A percentile compares a stretch with the other conserved stretches of the same genome.
phyloP scores from a whole-genome alignment of 768 basidiomycete genomes.

The Tephrocybe sp. region DNA sequence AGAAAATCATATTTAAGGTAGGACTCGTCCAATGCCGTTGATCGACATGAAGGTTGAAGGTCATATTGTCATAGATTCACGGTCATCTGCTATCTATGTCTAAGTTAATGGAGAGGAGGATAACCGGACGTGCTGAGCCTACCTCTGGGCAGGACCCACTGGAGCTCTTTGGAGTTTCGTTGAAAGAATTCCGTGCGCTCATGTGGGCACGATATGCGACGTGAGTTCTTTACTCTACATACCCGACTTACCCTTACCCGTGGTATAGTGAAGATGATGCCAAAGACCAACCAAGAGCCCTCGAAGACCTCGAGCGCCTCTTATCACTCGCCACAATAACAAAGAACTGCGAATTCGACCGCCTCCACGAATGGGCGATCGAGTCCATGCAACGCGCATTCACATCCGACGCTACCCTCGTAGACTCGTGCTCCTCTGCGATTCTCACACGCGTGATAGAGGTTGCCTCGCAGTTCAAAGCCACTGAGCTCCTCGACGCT shows the following conservation, averaged over 20 bases:
- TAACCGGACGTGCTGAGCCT: slow-evolving; percentile 12
- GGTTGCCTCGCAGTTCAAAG: slow-evolving; percentile 23
- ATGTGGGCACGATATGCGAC: slow-evolving; percentile 53
- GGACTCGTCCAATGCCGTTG: background rate
- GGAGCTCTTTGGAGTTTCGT: slow-evolving; percentile 39
- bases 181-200: slow-evolving; percentile 50
- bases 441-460: slow-evolving; percentile 31
- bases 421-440: slow-evolving; percentile 34
- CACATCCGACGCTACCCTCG: slow-evolving; percentile 22
- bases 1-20: slow-evolving; percentile 52
- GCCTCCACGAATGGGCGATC: slow-evolving; percentile 45
- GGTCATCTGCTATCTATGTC: slow-evolving; percentile 22
- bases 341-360: slow-evolving; percentile 47
- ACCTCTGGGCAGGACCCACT: slow-evolving; percentile 37
- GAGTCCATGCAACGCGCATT: slow-evolving; percentile 31
- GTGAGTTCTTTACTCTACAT: slow-evolving; percentile 33
- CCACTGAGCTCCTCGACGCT: slow-evolving; percentile 21
- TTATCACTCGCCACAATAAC: slow-evolving; percentile 47
- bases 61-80: slow-evolving; percentile 23
- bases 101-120: slow-evolving; percentile 16
- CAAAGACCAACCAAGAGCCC: slow-evolving; percentile 38
- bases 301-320: slow-evolving; percentile 39
- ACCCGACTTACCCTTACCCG: background rate
- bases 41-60: background rate
- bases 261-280: slow-evolving; percentile 43